phyloP scores from a whole-genome alignment of 768 basidiomycete species.

The Psilocybe subaeruginosa region DNA sequence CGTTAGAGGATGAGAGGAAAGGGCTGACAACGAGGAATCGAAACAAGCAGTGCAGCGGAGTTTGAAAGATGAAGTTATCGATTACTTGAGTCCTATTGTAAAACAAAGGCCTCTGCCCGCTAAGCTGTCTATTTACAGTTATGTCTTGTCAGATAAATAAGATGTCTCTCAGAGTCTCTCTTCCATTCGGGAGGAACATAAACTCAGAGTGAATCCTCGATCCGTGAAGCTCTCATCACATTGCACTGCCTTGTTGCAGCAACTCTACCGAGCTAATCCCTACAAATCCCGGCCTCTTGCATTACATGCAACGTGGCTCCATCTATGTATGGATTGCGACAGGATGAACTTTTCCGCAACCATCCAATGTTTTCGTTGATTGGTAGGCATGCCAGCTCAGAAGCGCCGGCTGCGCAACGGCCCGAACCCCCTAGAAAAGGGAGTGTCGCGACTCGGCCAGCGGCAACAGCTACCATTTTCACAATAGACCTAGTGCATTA shows the following conservation, averaged over 20 bases:
- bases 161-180: not conserved
- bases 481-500: not conserved
- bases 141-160: constrained; percentile 1
- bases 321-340: not conserved
- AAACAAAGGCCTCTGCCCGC: not conserved
- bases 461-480: not conserved
- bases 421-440: not conserved
- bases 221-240: not conserved
- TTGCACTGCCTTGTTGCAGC: not conserved
- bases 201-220: not conserved
- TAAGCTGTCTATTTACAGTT: not conserved
- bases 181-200: not conserved
- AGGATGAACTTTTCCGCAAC: not conserved
- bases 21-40: constrained; percentile 44
- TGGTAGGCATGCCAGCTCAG: constrained; percentile 5
- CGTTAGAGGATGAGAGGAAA: constrained; percentile 28
- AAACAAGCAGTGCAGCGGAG: constrained; percentile 55
- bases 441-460: not conserved
- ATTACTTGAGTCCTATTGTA: constrained; percentile 3
- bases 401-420: constrained; percentile 1
- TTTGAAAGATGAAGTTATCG: constrained; percentile 35
- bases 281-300: constrained; percentile 1
- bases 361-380: not conserved
- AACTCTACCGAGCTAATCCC: not conserved
- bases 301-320: constrained; percentile 1